Conservation (phyloP, 78 protist genomes). For the Dictyostelium brefeldianum region DNA sequence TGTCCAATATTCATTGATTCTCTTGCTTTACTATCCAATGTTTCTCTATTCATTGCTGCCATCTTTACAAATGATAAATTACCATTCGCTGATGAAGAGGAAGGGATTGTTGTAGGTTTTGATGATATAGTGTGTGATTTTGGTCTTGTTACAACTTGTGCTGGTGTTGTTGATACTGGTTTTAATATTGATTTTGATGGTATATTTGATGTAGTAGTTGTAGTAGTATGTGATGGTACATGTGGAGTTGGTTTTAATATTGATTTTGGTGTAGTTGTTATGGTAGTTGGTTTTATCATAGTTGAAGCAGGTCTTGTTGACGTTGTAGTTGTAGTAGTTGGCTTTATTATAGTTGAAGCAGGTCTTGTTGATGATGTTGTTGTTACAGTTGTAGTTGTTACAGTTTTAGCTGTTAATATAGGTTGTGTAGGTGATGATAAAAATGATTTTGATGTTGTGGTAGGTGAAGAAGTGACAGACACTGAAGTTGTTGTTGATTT, state of each 20-base stretch:
- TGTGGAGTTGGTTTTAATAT: background rate
- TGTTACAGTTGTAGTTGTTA: constrained; percentile 8
- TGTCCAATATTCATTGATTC: background rate
- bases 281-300: constrained; percentile 13
- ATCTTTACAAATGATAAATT: constrained; percentile 52
- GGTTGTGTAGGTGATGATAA: background rate
- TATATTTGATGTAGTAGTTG: background rate
- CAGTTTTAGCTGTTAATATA: background rate
- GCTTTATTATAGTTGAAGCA: background rate
- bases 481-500: background rate
- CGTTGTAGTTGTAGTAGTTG: constrained; percentile 6
- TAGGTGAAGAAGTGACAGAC: background rate
- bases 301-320: background rate
- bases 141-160: constrained; percentile 21
- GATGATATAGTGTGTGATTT: constrained; percentile 43
- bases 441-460: constrained; percentile 2
- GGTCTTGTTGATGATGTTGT: background rate
- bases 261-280: background rate
- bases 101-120: background rate
- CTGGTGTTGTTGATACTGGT: constrained; percentile 11
- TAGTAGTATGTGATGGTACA: background rate
- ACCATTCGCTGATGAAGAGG: background rate
- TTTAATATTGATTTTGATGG: constrained; percentile 39
- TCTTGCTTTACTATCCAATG: constrained; percentile 43
- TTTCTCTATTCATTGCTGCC: constrained; percentile 63